Evolutionary conservation across 352 stramenopile species (phyloP).

Genomic region (Thraustotheca clavata): DNA sequence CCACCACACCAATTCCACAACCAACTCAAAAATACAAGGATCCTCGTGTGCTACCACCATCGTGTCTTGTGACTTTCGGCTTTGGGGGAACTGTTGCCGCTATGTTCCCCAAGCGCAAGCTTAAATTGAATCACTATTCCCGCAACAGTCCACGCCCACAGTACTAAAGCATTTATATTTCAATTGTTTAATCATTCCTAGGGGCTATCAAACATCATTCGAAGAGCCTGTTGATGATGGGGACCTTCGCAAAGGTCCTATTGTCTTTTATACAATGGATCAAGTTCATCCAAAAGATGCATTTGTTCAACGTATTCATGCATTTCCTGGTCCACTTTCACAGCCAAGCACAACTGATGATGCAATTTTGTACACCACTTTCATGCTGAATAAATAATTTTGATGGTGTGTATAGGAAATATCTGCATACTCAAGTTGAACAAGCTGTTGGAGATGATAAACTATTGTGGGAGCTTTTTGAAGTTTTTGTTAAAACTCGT

Average conservation of each 20-base stretch:
- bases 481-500: constrained; percentile 18
- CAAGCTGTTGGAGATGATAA: background rate
- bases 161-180: constrained; percentile 13
- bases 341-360: constrained; percentile 47
- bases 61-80: constrained; percentile 69
- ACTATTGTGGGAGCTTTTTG: constrained; percentile 14
- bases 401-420: background rate
- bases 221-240: constrained; percentile 28
- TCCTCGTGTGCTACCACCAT: constrained; percentile 57
- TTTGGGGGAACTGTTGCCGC: constrained; percentile 85
- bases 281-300: constrained; percentile 62
- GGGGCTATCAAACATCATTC: background rate
- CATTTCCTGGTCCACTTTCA: constrained; percentile 68
- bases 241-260: constrained; percentile 69
- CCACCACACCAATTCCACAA: background rate
- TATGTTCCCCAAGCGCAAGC: constrained; percentile 83
- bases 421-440: background rate
- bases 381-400: background rate
- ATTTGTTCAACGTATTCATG: constrained; percentile 58
- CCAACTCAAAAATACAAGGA: constrained; percentile 48
- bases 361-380: constrained; percentile 46
- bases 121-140: constrained; percentile 58
- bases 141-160: constrained; percentile 53
- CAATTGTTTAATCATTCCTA: background rate
- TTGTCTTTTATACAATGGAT: constrained; percentile 73